Base-by-base conservation (phyloP, 805 yeast species). In the Myxozyma udenii region DNA sequence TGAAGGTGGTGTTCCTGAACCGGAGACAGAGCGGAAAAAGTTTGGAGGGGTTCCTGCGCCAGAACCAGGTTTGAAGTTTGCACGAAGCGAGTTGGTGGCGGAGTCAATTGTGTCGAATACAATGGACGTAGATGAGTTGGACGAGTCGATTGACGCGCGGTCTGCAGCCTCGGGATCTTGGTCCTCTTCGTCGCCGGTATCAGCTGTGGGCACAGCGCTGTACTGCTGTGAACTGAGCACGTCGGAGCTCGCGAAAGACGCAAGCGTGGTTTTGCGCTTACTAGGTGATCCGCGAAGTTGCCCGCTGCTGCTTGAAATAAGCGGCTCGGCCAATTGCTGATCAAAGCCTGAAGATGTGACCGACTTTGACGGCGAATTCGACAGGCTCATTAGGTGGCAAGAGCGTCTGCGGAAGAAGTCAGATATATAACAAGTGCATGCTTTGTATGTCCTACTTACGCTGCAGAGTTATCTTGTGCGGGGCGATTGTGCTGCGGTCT, bases 31-130 rank as follows among this genome's bases (percentile, higher is more conserved):
- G 36, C 51, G 37, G 33, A 36, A 24, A 35, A 36, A 30, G 11
- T 22, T 21, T 6, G 45, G 37, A 18, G 51, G 43, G 19, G 37
- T 42, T 36, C 35, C 43, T 19, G 28, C 28, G 6, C 47, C 16
- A 24, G 35, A 30, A 12, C 40, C 40, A 23, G 53, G 25, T 5
- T 45, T 42, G 49, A 43, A 42, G 26, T 30, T 24, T n/a, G 41
- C 35, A 21, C 49, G 48, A 18, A 53, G 23, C 32, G 57, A 53
- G 37, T 53, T 53, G n/a, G 58, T 36, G 7, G 55, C 55, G 21
- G 58, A 55, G 12, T 55, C 51, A 25, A 55, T 44, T 16, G 42
- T 44, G 24, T 55, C 58, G 30, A 55, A 55, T 7, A 55, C 54
- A 5, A 48, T 44, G 12, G 58, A 55, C n/a, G 58, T 55, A 11